A percentile compares a stretch with the other conserved stretches of the same genome.
Evolutionary conservation across 2,329 filamentous ascomycete genomes (phyloP).

Genomic region (Uncinocarpus reesii): DNA sequence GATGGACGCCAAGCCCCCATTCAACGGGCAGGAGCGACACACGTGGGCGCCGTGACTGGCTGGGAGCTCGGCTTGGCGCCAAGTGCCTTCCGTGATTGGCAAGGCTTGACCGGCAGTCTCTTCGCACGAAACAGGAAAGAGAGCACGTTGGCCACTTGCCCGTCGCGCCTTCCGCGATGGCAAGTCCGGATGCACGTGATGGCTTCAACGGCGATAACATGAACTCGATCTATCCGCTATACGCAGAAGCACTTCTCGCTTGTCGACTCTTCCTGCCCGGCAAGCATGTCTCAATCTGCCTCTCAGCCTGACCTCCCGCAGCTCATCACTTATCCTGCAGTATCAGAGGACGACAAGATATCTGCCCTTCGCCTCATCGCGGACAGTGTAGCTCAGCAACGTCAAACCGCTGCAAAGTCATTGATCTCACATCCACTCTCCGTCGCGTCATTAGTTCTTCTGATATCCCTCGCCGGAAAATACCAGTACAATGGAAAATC

Average conservation of each 20-base stretch:
- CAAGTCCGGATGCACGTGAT: neutral
- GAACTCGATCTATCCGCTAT: no score
- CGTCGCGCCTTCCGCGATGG: neutral
- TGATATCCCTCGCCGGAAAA: conserved; percentile 33
- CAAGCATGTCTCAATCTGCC: neutral
- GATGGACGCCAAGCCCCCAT: conserved; percentile 7
- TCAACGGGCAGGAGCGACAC: neutral
- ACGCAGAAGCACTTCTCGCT: no score
- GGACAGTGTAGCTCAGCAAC: conserved; percentile 74
- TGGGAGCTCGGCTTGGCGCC: conserved; percentile 1
- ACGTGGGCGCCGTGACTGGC: conserved; percentile 4
- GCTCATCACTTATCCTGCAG: conserved; percentile 32
- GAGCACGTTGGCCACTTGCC: neutral
- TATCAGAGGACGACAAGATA: conserved; percentile 49
- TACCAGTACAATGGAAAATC: conserved; percentile 25
- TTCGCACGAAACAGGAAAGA: neutral
- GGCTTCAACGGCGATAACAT: no score
- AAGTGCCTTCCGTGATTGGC: neutral
- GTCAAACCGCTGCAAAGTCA: conserved; percentile 53
- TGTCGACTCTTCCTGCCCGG: neutral
- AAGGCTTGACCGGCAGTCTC: conserved; percentile 1
- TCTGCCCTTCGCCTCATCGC: conserved; percentile 65
- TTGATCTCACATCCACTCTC: conserved; percentile 54
- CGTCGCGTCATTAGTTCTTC: conserved; percentile 29
- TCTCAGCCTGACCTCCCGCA: neutral